phyloP scores from a whole-genome alignment of 352 stramenopile species.

The Phytopythium oedochilum region DNA sequence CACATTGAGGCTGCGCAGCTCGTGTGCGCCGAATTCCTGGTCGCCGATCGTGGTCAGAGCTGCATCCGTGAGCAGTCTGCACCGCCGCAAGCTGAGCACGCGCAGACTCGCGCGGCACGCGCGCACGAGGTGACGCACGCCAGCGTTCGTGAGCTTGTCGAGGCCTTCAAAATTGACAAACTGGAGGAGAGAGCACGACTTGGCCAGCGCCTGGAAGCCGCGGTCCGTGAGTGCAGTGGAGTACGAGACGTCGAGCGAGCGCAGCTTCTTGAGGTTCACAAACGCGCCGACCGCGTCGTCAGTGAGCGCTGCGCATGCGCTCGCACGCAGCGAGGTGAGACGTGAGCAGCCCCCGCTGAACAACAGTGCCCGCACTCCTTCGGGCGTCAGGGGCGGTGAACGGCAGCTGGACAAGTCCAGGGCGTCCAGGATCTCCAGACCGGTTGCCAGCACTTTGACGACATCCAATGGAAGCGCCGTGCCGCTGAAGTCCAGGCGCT shows the following conservation, averaged over 20 bases:
- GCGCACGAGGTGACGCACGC: conserved; percentile 37
- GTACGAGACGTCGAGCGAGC: conserved; percentile 65
- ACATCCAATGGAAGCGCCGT: conserved; percentile 46
- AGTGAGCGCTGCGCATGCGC: conserved; percentile 48
- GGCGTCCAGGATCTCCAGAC: conserved; percentile 47
- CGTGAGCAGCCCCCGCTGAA: conserved; percentile 52
- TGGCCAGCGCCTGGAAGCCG: conserved; percentile 41
- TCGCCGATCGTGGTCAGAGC: neutral
- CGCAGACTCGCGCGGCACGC: conserved; percentile 41
- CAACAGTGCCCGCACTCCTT: conserved; percentile 64
- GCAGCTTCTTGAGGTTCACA: conserved; percentile 8
- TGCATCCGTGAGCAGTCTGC: conserved; percentile 51
- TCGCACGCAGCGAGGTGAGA: conserved; percentile 55
- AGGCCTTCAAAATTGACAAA: conserved; percentile 77
- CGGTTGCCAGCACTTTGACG: conserved; percentile 67
- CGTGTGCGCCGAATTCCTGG: neutral
- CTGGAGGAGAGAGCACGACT: conserved; percentile 47
- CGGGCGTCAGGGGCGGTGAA: conserved; percentile 32
- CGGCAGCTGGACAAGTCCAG: conserved; percentile 58
- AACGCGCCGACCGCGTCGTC: conserved; percentile 76
- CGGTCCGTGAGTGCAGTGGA: conserved; percentile 53
- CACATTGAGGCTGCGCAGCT: conserved; percentile 41
- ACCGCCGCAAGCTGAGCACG: conserved; percentile 57
- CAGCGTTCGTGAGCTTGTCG: conserved; percentile 43
- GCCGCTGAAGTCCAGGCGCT: conserved; percentile 44